Evolutionary conservation across 805 yeast species (phyloP).

Genomic region (Starmerella roubikii): DNA sequence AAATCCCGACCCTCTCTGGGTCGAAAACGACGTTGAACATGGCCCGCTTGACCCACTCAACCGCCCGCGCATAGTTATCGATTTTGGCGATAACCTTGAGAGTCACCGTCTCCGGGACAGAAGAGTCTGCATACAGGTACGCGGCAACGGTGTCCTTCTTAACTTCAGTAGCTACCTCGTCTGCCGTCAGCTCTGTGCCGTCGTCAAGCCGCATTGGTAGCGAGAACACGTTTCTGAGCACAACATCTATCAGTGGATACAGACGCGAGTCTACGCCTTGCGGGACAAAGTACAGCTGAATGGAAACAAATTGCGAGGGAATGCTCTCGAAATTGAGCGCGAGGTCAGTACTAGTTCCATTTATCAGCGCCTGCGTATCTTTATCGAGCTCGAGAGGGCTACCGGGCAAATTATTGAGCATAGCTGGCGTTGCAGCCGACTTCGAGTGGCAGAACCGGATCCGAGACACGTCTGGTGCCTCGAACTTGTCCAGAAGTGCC

Average conservation of each 20-base stretch:
- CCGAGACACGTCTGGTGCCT: conserved; percentile 58
- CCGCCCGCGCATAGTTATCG: conserved; percentile 50
- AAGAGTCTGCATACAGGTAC: conserved; percentile 42
- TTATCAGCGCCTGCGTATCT: conserved; percentile 18
- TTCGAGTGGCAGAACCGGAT: conserved; percentile 59
- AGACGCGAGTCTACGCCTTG: conserved; percentile 37
- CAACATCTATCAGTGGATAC: conserved; percentile 48
- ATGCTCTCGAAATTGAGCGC: conserved; percentile 67
- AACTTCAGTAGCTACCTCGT: conserved; percentile 58
- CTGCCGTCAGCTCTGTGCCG: conserved; percentile 49
- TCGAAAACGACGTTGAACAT: conserved; percentile 60
- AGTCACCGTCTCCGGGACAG: conserved; percentile 52
- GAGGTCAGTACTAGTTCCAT: conserved; percentile 30
- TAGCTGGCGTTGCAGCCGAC: conserved; percentile 44
- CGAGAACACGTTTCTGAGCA: conserved; percentile 54
- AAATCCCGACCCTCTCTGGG: conserved; percentile 50
- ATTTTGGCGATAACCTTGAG: conserved; percentile 48
- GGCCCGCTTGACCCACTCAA: conserved; percentile 61
- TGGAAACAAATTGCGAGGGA: conserved; percentile 63
- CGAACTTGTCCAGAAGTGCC: conserved; percentile 45
- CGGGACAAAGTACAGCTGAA: conserved; percentile 49
- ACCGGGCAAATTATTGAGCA: conserved; percentile 4
- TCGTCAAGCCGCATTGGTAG: conserved; percentile 54
- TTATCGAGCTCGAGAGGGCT: conserved; percentile 3
- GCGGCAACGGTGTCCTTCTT: conserved; percentile 56